Evolutionary conservation across 2,329 filamentous ascomycete species (phyloP), one percentile per base, ranked within the genome.

Genomic region (Furcasterigmium sp.): DNA sequence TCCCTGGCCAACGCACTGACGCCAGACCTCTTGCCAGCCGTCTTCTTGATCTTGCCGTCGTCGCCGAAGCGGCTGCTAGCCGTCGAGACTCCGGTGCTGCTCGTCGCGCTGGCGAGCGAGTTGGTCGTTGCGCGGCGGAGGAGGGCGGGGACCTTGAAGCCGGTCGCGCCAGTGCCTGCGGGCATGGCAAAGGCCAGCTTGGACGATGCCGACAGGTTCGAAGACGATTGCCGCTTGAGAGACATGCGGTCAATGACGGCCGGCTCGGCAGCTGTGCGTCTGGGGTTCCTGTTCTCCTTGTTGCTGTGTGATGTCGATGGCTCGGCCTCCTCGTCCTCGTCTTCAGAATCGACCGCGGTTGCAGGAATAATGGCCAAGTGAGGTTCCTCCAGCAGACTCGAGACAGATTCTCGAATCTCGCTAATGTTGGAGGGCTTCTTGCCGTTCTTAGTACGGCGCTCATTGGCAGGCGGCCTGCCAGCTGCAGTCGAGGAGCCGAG

Each of bases 351-450:
- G 37, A 73, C 65, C n/a, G 67, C 62, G 2, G 68, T 68, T 52
- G 72, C 60, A 2, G 66, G 60, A 46, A 79, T 68, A 50, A 77
- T 53, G 14, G 77, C 74, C 44, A 61, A 55, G 53, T 67, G 53
- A 14, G 79, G 76, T 35, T 86, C 80, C 19, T 95, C 90, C 14
- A 95, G 82, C 9, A 96, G 75, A 61, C 85, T 87, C 5, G 87
- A 94, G 7, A 96, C 70, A 0, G 87, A 88, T 59, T 91, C 81
- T 44, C 89, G 82, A 49, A 96, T 85, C 56, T 96, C 88, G 21
- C 82, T 80, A 9, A 95, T 69, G 15, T 83, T 86, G 5, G 84
- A 74, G 0, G 90, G 88, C 54, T 83, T 89, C 61, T 78, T 80
- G 41, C 70, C 73, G 14, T 70, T 69, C 44, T 73, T 75, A 19